Evolutionary conservation across 2,329 filamentous ascomycete species (phyloP).

Genomic region (Fusarium transvaalense): DNA sequence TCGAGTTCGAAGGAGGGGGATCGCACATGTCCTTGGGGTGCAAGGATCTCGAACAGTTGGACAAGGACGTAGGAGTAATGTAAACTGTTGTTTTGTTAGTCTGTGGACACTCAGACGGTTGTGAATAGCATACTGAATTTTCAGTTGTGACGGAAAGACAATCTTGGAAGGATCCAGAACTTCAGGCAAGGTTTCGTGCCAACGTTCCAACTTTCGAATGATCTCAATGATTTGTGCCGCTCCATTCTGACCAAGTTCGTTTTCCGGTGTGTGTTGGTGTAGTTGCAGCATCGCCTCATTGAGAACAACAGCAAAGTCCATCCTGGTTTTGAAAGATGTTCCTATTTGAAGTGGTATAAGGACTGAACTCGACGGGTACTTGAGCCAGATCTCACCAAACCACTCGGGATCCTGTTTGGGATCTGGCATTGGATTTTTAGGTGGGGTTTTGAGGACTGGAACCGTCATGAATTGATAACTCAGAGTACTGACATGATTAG

Average conservation of each 20-base stretch:
- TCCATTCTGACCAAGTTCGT: not conserved
- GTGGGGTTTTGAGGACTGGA: not conserved
- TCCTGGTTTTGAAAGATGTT: not conserved
- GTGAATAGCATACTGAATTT: conserved; percentile 8
- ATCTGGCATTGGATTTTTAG: not conserved
- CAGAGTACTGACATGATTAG: conserved; percentile 5
- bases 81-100: not conserved
- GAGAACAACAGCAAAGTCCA: not conserved
- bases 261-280: not conserved
- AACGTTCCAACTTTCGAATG: fast-evolving
- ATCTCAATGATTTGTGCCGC: not conserved
- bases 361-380: conserved; percentile 3
- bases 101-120: no score
- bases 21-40: not conserved
- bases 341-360: not conserved
- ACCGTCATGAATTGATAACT: conserved; percentile 4
- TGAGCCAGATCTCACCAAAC: conserved; percentile 24
- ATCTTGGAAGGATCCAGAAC: not conserved
- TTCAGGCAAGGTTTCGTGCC: conserved; percentile 2
- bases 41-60: conserved; percentile 1
- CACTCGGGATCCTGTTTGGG: conserved; percentile 3
- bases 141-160: conserved; percentile 22
- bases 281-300: not conserved
- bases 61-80: not conserved
- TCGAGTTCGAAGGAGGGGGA: fast-evolving